Evolutionary conservation across 371 early-diverging fungal species (phyloP), one percentile per base, ranked within the genome.

Genomic region (Mortierella sp.): DNA sequence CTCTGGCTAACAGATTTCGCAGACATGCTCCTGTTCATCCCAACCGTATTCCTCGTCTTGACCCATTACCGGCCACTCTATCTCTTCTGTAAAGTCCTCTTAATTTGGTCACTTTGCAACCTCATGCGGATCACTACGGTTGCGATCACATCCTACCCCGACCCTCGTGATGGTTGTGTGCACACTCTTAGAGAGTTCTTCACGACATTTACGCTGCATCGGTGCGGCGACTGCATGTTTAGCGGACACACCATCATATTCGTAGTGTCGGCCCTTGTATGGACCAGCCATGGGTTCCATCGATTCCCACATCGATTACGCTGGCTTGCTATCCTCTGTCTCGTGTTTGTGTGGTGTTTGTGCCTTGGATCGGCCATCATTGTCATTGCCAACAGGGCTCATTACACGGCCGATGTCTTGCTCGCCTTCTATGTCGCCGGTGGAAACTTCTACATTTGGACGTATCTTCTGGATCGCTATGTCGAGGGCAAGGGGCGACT

Each of bases 231-330:
- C 50, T 80, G 81, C 39, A 84, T 86, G 46, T 87, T 81, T 57
- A 83, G 85, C 14, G 87, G 87, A n/a, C 87, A 87, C 60, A 87
- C 86, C 9, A 54, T 83, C 47, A 84, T 87, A 14, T 86, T 86
- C 63, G 84, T 86, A 0, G 73, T 85, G 48, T 83, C 81, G 24
- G 83, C 84, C 1, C 56, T 87, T 53, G 76, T 80, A 42, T 86
- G 87, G 85, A 59, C 82, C 14, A 83, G 86, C 32, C 84, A 84
- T 71, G 76, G 76, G 1, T 76, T 61, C 42, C 70, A 76, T 39
- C 69, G 76, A 0, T 76, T 76, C 47, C 66, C 70, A 15, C 58
- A 19, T 4, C 58, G 62, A 2, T 43, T 47, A 12, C 59, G 62
- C 9, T 72, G 70, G 70, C 56, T 80, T 9, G 84, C 82, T 4